Evolutionary conservation across 164 flowering plant species (phyloP), one percentile per base, ranked within the genome.

Genomic region (Houttuynia cordata): DNA sequence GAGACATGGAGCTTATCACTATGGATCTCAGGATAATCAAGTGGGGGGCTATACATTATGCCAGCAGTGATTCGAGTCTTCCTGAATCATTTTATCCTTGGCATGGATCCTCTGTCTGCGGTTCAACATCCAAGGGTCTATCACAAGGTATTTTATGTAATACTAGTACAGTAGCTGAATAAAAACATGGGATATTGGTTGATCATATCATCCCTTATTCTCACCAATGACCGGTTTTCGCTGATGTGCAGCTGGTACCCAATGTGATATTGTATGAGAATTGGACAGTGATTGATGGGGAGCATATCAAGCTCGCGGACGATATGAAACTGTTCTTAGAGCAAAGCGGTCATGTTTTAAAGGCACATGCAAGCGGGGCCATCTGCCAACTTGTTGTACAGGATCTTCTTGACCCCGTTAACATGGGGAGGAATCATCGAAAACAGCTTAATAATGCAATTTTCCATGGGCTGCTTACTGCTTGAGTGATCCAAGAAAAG

Each of bases 351-450:
- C 99, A 94, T 74, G 51, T 73, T 60, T 64, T 91, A 61, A n/a
- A 78, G 65, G 71, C 75, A 23, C 64, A 56, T 59, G 70, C 79
- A 19, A 68, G 64, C 3, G 88, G 90, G 23, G 93, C 96, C 7
- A 73, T 91, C 19, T 75, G 80, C 72, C 99, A 94, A 70, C 77
- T 94, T 65, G 73, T 91, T 49, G 90, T 94, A 57, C 97, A 91
- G 51, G 68, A 45, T 41, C 78, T 84, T 34, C 53, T 65, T 22
- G 71, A 53, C 15, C 71, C 78, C 41, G 40, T 64, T 15, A 51
- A 61, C 37, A 66, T 59, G 57, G 80, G 74, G n/a, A 54, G 79
- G n/a, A 76, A 71, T 34, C 2, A 30, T 70, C 67, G 4, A 61
- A 62, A 37, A 47, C 12, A 37, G 47, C 57, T 39, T 4, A 57